Percentiles rank a stretch among this genome's conserved stretches.
Conservation (phyloP, 1,139 yeast species). For the Blastobotrys buckinghamii region DNA sequence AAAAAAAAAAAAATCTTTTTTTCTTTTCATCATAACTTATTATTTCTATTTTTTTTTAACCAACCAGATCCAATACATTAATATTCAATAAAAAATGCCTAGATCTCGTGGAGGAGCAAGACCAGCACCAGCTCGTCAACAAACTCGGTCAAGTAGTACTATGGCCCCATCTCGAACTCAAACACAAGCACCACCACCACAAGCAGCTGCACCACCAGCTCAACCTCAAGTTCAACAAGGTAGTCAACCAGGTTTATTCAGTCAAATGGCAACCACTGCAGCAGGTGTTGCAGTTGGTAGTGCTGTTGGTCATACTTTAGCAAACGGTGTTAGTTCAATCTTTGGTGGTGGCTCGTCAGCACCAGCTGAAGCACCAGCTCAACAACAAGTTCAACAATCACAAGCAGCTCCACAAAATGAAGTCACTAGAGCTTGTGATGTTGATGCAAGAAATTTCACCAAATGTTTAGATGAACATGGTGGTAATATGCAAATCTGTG, state of each 20-base stretch:
- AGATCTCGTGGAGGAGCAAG: slow-evolving; percentile 41
- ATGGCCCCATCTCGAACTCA: slow-evolving; percentile 48
- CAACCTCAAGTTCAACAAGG: slow-evolving; percentile 38
- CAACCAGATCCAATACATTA: background rate
- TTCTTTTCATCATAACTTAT: background rate
- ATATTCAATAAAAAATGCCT: slow-evolving; percentile 38
- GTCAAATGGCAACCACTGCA: slow-evolving; percentile 98
- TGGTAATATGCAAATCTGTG: slow-evolving; percentile 96
- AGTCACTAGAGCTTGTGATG: slow-evolving; percentile 67
- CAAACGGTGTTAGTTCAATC: slow-evolving; percentile 86
- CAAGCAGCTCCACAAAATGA: slow-evolving; percentile 42
- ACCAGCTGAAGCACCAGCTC: slow-evolving; percentile 37
- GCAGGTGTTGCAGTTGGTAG: slow-evolving; percentile 99
- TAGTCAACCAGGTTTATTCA: slow-evolving; percentile 82
- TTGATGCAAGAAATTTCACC: slow-evolving; percentile 90
- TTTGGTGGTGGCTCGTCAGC: slow-evolving; percentile 72
- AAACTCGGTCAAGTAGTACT: slow-evolving; percentile 69
- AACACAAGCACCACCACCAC: slow-evolving; percentile 40
- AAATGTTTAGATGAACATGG: slow-evolving; percentile 88
- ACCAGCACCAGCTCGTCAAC: slow-evolving; percentile 48
- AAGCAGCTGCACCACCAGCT: slow-evolving; percentile 36
- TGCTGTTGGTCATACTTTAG: slow-evolving; percentile 91
- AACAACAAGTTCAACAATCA: slow-evolving; percentile 17
- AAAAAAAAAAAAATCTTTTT: background rate
- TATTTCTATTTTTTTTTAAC: background rate